Base-by-base conservation (phyloP, 2,329 filamentous ascomycete genomes). In the Cladophialophora yegresii region DNA sequence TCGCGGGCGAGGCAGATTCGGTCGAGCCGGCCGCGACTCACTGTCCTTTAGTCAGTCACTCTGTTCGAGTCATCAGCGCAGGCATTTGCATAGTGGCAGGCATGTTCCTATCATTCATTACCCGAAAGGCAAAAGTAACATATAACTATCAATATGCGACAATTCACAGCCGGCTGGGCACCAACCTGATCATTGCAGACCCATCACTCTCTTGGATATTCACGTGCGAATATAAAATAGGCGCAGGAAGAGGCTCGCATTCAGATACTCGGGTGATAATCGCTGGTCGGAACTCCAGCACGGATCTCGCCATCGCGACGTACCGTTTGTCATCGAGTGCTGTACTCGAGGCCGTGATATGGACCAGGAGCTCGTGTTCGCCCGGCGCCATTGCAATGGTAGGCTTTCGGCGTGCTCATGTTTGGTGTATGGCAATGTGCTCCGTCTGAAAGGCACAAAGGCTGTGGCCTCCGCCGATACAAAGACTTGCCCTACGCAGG, bases 261-360 rank as follows among this genome's bases (percentile, higher is more conserved):
- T 70, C 55, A 63, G 53, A 30, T 72, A 72, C 58, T 70, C 71
- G 43, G 74, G 74, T 62, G 64, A 67, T 56, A 10, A 57, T 63
- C 20, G 61, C 63, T 22, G 73, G 61, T 45, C 75, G 71, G 54
- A 78, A 78, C 43, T 70, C 71, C 53, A 77, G 64, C 57, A 76
- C 75, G 8, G 77, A 74, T 57, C 73, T 71, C 49, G 77, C 76
- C 36, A 78, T 76, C 12, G 75, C 72, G 40, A 73, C 73, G 70
- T 79, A 78, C 59, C 72, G 73, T 33, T 72, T 72, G 70, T 80
- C 77, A 64, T 80, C 75, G 53, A 67, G 69, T 40, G 67, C 70
- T 9, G 40, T 72, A 67, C 76, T 75, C 32, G 76, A 74, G 20
- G 78, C 78, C 57, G 76, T 73, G 66, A 80, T 72, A 70, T 79